Evolutionary conservation across 805 yeast genomes (phyloP), one percentile per base, ranked within the genome.

Genomic region (Pichia occidentalis): DNA sequence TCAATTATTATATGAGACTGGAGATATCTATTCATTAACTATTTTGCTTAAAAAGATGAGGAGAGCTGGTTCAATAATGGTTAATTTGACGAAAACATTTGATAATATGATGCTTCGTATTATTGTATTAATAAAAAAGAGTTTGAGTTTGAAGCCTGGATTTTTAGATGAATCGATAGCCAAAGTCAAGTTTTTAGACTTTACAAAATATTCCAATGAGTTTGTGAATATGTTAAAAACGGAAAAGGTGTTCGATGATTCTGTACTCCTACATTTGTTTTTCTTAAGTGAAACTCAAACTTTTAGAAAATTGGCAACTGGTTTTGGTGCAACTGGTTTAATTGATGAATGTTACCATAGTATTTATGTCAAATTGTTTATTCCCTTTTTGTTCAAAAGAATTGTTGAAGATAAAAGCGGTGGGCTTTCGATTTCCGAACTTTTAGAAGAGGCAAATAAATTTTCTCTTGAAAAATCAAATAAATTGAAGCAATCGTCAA

Each of bases 21-120:
- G 67, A 8, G 90, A 86, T 49, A 64, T 81, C 32, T 71, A 70
- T 12, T 65, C 77, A 0, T 61, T 92, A 45, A 65, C 77, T 2
- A 59, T 67, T 5, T 68, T 88, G 53, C 70, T 80, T 9, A 82
- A 79, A 26, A 83, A 85, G 48, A 65, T 90, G n/a, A 70, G 97
- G 40, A 69, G 86, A 29, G 77, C 82, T 36, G 80, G 84, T 12
- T 70, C 88, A 0, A 82, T 84, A 3, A 83, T 90, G 85, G 65
- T 84, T 3, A 65, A 71, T 29, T 71, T 82, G 29, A 62, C 69
- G 16, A 67, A 64, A 32, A 73, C 79, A 0, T 86, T 92, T 87
- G 92, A 82, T 41, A 58, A 58, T 22, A 62, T 79, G 3, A 76
- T 80, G 46, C 55, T 67, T 0, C 54, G 67, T 1, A 61, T 75